Base-by-base conservation (phyloP, 2,329 filamentous ascomycete species). In the Nothophoma quercina region DNA sequence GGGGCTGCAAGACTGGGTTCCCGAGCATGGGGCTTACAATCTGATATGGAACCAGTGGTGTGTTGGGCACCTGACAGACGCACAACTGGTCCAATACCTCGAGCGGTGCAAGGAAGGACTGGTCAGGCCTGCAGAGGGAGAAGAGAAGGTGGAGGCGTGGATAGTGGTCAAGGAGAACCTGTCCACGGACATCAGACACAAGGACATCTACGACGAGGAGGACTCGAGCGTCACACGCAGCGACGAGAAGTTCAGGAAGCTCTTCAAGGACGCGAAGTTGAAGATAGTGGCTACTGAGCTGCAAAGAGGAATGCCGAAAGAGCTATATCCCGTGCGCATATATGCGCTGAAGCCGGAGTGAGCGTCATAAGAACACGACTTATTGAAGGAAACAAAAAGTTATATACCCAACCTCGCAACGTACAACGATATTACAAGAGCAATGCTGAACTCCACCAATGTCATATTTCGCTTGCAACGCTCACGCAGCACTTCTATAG, bases 1-100 rank as follows among this genome's bases (percentile, higher is more conserved):
- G 2, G 90, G 91, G 0, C 77, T 96, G 1, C 88, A 96, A 72
- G 81, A 83, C 22, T 96, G 90, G 90, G 78, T 81, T 0, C 67
- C 74, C 6, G 64, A 69, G 16, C 19, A 46, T 5, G 66, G 64
- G 7, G 71, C 75, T 40, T 97, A 97, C 73, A 88, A 93, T 69
- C 73, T 96, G 36, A 86, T 97, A 55, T 96, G 91, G 90, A 88
- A 85, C 44, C 93, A 97, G 74, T 96, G 93, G 92, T 97, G 92
- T 73, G 75, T 93, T 7, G 89, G 90, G 19, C 88, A 97, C 72
- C 77, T 96, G 47, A 91, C 84, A 0, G 91, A 96, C 69, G 75
- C 74, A 7, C 86, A 96, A 70, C 70, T 97, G 4, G 78, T 89
- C 1, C 77, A 77, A 2, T 96, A 88, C 65, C 74, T 97, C 13